These are phyloP conservation scores for Cladobotryum protrusum DNA, from an alignment of 2,329 filamentous ascomycete species.

Conservation along the genomic window DNA sequence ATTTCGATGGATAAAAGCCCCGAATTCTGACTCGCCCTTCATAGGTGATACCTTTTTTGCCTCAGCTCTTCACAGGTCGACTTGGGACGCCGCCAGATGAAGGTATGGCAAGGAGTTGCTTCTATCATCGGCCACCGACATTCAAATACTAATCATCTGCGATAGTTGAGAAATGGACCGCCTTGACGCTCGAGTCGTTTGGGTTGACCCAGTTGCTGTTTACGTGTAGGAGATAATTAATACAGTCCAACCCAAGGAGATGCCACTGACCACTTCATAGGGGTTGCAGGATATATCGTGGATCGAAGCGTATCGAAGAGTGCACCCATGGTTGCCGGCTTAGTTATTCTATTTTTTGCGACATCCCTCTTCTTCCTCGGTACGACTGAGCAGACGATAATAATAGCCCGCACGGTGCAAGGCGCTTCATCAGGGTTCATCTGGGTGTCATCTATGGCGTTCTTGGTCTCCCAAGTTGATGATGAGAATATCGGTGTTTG, in stretches of 20 bases:
- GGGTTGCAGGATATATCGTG: conserved; percentile 9
- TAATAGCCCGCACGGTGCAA: conserved; percentile 7
- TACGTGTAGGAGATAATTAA: not conserved
- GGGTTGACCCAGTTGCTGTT: conserved; percentile 8
- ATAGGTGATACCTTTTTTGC: conserved; percentile 9
- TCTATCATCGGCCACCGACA: not conserved
- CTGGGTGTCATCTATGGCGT: conserved; percentile 10
- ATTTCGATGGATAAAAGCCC: not conserved
- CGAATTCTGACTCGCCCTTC: not conserved
- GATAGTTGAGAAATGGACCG: conserved; percentile 8
- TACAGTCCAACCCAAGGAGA: not conserved
- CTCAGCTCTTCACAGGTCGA: conserved; percentile 9
- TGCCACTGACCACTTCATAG: not conserved
- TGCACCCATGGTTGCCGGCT: conserved; percentile 6
- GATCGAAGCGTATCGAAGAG: conserved; percentile 10
- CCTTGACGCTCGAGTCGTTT: conserved; percentile 9
- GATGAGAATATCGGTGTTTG: conserved; percentile 7
- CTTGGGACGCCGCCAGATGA: conserved; percentile 7
- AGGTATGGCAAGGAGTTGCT: not conserved
- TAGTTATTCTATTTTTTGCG: conserved; percentile 8
- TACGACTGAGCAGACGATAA: conserved; percentile 4
- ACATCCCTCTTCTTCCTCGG: conserved; percentile 10
- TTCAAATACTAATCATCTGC: not conserved
- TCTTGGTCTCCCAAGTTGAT: conserved; percentile 9
- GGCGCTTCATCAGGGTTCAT: conserved; percentile 9